Base-by-base conservation (phyloP, 2,329 filamentous ascomycete species). In the Exophiala phaeomuriformis region DNA sequence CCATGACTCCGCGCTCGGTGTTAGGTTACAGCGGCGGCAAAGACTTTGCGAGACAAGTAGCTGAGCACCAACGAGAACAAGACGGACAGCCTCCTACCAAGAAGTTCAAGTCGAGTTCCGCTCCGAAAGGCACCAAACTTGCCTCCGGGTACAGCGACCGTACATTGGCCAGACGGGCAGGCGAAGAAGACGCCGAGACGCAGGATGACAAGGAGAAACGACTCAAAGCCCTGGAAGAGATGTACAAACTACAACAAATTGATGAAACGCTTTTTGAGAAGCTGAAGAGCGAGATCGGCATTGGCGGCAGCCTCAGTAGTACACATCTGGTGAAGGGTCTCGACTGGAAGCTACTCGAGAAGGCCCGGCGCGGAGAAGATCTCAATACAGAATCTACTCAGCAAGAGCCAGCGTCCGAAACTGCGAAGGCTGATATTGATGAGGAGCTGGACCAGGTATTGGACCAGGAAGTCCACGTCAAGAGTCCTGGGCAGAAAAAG, bases 301-400 rank as follows among this genome's bases (percentile, higher is more conserved):
- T 88, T 0, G 90, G 90, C 2, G 91, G 90, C 5, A 86, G 95
- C 67, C 71, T 90, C 27, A 75, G 75, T 9, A 88, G 83, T 63
- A 95, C 90, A 9, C 89, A 95, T 75, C 71, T 96, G 60, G 85
- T 97, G 45, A 97, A 96, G 67, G 93, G 93, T 0, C 71, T 98
- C 47, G 93, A 98, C 70, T 86, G 89, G 67, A 86, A 86, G 68
- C 74, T 97, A 8, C 73, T 77, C 58, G 63, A 66, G 59, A 64
- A 71, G 47, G 67, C 72, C 0, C 70, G 68, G 49, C 69, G 67
- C n/a, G 75, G 75, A 1, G 75, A 76, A 55, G 74, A 90, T 68
- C 77, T 88, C 28, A 67, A 69, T 49, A 56, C 60, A 51, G 56
- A 61, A 1, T 62, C 63, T 2, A 57, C 64, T 2, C 64, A 68